Conservation (phyloP, 78 protist genomes). For the Cyanophora paradoxa region DNA sequence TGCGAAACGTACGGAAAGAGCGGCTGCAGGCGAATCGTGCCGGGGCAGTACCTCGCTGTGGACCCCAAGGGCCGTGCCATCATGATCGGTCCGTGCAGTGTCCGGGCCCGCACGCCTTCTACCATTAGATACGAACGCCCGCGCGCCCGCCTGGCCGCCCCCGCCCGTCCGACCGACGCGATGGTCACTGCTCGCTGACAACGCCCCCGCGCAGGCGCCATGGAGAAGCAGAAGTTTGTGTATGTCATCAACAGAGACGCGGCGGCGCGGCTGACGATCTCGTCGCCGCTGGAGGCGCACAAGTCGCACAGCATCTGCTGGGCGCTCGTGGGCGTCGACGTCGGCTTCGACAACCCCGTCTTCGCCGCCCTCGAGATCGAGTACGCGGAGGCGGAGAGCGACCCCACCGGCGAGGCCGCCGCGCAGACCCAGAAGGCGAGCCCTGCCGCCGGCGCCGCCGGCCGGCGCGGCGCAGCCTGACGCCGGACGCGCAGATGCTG, state of each 20-base stretch:
- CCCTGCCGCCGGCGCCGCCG: no score
- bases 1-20: slow-evolving; percentile 88
- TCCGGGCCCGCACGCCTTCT: no score
- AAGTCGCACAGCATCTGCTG: slow-evolving; percentile 65
- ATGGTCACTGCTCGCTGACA: neutral
- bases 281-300: slow-evolving; percentile 97
- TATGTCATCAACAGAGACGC: slow-evolving; percentile 87
- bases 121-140: neutral
- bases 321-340: slow-evolving; percentile 84
- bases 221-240: slow-evolving; percentile 94
- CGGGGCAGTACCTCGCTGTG: slow-evolving; percentile 88
- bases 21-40: slow-evolving; percentile 89
- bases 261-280: slow-evolving; percentile 38
- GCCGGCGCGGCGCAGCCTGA: no score
- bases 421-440: slow-evolving; percentile 43
- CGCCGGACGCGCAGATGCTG: no score
- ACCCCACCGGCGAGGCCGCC: slow-evolving; percentile 34
- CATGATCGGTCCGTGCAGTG: slow-evolving; percentile 90
- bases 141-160: neutral
- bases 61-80: slow-evolving; percentile 97
- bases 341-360: slow-evolving; percentile 93
- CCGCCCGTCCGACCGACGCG: no score
- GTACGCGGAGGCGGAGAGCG: slow-evolving; percentile 55
- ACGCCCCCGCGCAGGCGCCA: slow-evolving; percentile 56
- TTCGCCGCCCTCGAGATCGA: slow-evolving; percentile 93